Evolutionary conservation across 495 filamentous ascomycete genomes (phyloP).

Genomic region (Neurospora sp.): DNA sequence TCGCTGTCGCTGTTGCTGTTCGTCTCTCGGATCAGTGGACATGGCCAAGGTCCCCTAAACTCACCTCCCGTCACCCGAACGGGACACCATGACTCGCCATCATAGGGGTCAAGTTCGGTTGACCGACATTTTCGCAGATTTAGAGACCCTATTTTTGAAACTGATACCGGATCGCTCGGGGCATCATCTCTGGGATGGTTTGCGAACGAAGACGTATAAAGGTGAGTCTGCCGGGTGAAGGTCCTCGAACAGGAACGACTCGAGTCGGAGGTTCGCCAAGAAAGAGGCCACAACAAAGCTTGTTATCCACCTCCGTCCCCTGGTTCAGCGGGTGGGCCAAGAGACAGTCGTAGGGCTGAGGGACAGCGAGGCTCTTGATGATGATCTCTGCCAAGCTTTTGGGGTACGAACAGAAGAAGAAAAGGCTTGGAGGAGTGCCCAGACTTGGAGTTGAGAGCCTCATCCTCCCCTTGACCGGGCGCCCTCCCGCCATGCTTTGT

Average conservation of each 20-base stretch:
- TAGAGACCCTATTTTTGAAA: background rate
- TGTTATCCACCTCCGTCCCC: background rate
- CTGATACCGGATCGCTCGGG: background rate
- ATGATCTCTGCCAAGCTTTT: background rate
- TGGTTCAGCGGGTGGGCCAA: background rate
- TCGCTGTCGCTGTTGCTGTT: background rate
- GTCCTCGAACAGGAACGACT: background rate
- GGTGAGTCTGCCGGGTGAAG: background rate
- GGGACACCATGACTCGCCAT: background rate
- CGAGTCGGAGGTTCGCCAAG: background rate
- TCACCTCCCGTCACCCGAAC: background rate
- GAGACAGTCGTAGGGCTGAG: background rate
- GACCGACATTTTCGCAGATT: background rate
- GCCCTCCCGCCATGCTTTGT: background rate
- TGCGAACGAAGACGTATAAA: background rate
- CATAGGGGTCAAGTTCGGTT: background rate
- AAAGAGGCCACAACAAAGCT: background rate
- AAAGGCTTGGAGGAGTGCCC: background rate
- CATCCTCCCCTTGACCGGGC: background rate
- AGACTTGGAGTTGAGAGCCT: background rate
- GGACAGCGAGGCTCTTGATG: background rate
- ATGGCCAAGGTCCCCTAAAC: background rate
- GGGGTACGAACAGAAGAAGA: background rate
- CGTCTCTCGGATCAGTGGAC: background rate
- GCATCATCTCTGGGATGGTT: background rate